These are phyloP conservation scores for Hymenoscyphus fraxineus DNA, from an alignment of 2,329 filamentous ascomycete genomes.

Conservation along the genomic window DNA sequence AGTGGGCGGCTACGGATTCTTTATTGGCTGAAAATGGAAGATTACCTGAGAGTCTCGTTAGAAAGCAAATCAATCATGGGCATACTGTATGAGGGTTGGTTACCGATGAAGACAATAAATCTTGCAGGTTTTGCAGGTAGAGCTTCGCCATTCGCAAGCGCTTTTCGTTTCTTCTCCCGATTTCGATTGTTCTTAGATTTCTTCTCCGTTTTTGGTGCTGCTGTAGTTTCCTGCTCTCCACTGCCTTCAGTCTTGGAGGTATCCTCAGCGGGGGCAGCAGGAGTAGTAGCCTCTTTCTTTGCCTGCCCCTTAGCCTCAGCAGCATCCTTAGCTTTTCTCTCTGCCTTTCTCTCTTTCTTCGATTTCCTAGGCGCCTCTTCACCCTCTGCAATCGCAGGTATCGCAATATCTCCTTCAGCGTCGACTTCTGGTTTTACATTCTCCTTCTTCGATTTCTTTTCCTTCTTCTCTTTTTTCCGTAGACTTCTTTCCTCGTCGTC, in stretches of 20 bases:
- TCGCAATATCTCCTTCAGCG: conserved; percentile 5
- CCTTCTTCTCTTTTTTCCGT: conserved; percentile 14
- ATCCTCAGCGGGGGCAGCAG: neutral
- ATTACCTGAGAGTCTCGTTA: conserved; percentile 56
- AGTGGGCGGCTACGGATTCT: conserved; percentile 68
- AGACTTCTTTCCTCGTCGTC: conserved; percentile 12
- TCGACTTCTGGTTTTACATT: conserved; percentile 1
- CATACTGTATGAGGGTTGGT: conserved; percentile 21
- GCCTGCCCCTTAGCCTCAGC: conserved; percentile 18
- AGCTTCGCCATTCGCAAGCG: conserved; percentile 16
- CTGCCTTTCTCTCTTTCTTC: conserved; percentile 37
- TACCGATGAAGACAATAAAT: conserved; percentile 77
- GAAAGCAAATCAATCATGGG: neutral
- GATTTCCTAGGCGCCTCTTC: conserved; percentile 33
- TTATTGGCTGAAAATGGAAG: conserved; percentile 79
- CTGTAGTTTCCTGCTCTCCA: neutral
- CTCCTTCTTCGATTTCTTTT: conserved; percentile 20
- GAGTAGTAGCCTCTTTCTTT: conserved; percentile 2
- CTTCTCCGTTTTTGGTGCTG: conserved; percentile 25
- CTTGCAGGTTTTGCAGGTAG: conserved; percentile 39
- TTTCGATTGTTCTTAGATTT: conserved; percentile 38
- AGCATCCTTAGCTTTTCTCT: conserved; percentile 35
- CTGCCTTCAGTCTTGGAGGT: neutral
- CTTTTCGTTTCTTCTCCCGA: conserved; percentile 34
- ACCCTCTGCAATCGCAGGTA: conserved; percentile 25